These are phyloP conservation scores for Fusarium scirpi DNA, from an alignment of 2,329 filamentous ascomycete genomes.

Conservation along the genomic window DNA sequence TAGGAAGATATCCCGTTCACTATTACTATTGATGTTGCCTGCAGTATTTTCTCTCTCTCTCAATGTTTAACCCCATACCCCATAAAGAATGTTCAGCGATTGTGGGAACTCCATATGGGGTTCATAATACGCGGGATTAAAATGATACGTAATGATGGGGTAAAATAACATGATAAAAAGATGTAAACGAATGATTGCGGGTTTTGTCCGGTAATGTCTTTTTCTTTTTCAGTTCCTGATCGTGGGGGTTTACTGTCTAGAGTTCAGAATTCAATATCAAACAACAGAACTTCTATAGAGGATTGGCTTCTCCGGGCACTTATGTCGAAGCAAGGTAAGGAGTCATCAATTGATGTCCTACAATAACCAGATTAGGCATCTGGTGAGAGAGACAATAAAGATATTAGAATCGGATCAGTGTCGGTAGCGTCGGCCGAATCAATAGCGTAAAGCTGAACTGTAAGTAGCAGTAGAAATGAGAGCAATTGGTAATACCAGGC, in stretches of 20 bases:
- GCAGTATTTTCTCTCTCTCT: neutral
- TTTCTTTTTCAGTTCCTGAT: neutral
- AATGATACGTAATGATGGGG: conserved; percentile 43
- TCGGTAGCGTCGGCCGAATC: neutral
- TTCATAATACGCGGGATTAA: conserved; percentile 9
- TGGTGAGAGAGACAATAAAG: neutral
- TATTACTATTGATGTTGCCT: neutral
- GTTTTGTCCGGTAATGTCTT: neutral
- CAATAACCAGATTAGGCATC: neutral
- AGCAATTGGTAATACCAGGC: neutral
- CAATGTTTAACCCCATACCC: neutral
- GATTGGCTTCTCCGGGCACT: neutral
- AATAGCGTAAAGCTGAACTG: conserved; percentile 1
- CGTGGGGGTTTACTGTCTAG: neutral
- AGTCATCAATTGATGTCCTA: neutral
- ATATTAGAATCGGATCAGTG: neutral
- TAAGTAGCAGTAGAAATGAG: conserved; percentile 6
- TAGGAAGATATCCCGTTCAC: neutral
- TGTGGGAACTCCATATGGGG: conserved; percentile 13
- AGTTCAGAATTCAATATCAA: neutral
- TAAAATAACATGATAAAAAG: conserved; percentile 37
- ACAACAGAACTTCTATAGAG: neutral
- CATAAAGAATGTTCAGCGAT: neutral
- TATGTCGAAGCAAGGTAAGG: neutral
- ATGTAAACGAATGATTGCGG: conserved; percentile 18